Percentiles rank a stretch among this genome's conserved stretches.
These are phyloP conservation scores for Boechera stricta DNA, from an alignment of 345 rosid genomes.

Conservation along the genomic window DNA sequence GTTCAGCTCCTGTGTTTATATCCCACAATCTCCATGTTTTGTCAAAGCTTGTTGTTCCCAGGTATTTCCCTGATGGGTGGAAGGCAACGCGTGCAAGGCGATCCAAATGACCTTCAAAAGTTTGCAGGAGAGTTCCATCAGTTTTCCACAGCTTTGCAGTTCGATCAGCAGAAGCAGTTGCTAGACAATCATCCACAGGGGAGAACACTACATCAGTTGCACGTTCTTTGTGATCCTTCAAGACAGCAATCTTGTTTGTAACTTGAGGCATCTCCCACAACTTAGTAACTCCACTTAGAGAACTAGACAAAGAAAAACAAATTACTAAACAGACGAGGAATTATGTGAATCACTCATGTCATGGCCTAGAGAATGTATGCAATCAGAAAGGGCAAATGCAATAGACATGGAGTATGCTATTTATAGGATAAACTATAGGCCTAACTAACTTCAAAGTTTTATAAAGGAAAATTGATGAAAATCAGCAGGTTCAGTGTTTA, in stretches of 20 bases:
- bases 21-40: constrained; percentile 99
- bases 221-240: constrained; percentile 92
- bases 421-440: constrained; percentile 2
- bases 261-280: constrained; percentile 87
- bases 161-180: constrained; percentile 97
- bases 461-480: background rate
- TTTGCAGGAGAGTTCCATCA: constrained; percentile 76
- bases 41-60: constrained; percentile 94
- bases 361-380: constrained; percentile 21
- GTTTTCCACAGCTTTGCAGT: constrained; percentile 90
- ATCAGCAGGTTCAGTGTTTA: constrained; percentile 3
- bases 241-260: constrained; percentile 56
- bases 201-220: constrained; percentile 94
- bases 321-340: constrained; percentile 34
- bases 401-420: background rate
- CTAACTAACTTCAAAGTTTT: constrained; percentile 15
- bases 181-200: constrained; percentile 67
- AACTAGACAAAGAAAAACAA: constrained; percentile 49
- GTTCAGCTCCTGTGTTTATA: constrained; percentile 75
- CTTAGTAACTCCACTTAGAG: constrained; percentile 87
- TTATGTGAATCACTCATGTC: constrained; percentile 30
- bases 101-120: constrained; percentile 90
- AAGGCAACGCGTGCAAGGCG: constrained; percentile 91
- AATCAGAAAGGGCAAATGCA: background rate
- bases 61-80: constrained; percentile 93